phyloP scores from a whole-genome alignment of 768 basidiomycete genomes.

The Strobilomyces confusus region DNA sequence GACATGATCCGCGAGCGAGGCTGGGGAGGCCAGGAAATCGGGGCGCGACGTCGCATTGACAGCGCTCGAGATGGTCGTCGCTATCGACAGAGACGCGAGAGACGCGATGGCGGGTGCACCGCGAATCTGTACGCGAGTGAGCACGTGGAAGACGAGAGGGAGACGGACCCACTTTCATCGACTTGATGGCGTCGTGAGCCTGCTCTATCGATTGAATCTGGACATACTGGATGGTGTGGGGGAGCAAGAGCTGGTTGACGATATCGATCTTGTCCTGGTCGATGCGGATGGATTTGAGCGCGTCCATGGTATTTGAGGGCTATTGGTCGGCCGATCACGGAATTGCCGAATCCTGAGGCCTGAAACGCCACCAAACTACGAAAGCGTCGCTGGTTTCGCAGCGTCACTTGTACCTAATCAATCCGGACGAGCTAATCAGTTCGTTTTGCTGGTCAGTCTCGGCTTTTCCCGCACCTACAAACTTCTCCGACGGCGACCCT shows the following conservation, averaged over 20 bases:
- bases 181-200: conserved; percentile 91
- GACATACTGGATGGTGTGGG: conserved; percentile 67
- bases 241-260: conserved; percentile 85
- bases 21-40: conserved; percentile 51
- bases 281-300: conserved; percentile 39
- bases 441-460: not conserved
- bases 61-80: conserved; percentile 56
- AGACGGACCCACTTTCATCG: conserved; percentile 71
- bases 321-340: not conserved
- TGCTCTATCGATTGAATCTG: conserved; percentile 69
- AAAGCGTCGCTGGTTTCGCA: not conserved
- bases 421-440: no score
- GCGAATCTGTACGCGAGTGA: conserved; percentile 51
- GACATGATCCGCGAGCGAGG: conserved; percentile 52
- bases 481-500: not conserved
- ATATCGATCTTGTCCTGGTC: conserved; percentile 67
- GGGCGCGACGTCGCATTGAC: conserved; percentile 45
- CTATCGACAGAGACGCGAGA: conserved; percentile 78
- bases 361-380: not conserved
- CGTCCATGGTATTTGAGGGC: conserved; percentile 9
- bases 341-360: not conserved
- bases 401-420: no score
- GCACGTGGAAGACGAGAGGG: not conserved
- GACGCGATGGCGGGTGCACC: conserved; percentile 96
- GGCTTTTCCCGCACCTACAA: no score